Evolutionary conservation across 2,329 filamentous ascomycete genomes (phyloP).

Genomic region (Trichophyton equinum): DNA sequence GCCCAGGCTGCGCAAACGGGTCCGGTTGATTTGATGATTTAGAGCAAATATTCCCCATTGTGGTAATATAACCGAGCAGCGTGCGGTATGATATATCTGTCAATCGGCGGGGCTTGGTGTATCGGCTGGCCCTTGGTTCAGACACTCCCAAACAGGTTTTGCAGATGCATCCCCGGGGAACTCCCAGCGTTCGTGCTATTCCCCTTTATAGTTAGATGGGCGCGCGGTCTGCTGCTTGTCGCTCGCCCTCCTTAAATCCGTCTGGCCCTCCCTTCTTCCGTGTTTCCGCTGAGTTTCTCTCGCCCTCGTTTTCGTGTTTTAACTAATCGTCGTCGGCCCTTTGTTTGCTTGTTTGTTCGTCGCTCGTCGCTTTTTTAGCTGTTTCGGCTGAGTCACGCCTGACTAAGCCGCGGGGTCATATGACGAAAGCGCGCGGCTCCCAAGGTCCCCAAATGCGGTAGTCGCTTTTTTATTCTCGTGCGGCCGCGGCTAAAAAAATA

Average conservation of each 20-base stretch:
- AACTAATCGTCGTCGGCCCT: background rate
- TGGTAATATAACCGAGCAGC: background rate
- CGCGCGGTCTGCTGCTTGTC: no score
- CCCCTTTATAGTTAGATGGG: no score
- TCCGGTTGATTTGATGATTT: conserved; percentile 50
- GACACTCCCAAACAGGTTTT: background rate
- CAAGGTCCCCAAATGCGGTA: conserved; percentile 8
- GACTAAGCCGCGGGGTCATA: conserved; percentile 1
- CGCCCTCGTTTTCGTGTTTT: background rate
- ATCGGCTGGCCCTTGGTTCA: background rate
- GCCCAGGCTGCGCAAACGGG: conserved; percentile 59
- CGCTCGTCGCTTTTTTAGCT: background rate
- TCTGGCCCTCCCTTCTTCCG: no score
- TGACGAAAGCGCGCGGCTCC: conserved; percentile 2
- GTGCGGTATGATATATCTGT: background rate
- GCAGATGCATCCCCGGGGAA: background rate
- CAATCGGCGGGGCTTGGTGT: background rate
- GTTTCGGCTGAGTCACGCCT: background rate
- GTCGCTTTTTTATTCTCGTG: background rate
- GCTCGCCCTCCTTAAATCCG: no score
- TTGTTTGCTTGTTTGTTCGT: background rate
- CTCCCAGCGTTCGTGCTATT: background rate
- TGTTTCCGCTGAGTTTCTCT: background rate
- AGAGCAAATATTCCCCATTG: conserved; percentile 81
- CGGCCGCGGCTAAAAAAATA: conserved; percentile 1